Evolutionary conservation across 2,329 filamentous ascomycete genomes (phyloP), one percentile per base, ranked within the genome.

Genomic region (Mycosphaerella sp.): DNA sequence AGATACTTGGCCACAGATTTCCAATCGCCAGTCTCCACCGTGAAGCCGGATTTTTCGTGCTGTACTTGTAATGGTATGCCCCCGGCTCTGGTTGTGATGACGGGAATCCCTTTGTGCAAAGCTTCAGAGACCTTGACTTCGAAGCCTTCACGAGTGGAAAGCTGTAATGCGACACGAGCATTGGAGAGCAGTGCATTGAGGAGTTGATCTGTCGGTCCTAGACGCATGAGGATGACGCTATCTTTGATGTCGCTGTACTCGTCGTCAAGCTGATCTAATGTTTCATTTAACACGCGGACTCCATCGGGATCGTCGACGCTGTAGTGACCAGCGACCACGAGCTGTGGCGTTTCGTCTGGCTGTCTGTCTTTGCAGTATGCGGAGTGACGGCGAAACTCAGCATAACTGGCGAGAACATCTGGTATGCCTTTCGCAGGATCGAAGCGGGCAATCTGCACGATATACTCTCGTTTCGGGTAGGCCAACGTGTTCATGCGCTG

Each of bases 71-170:
- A 74, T 1, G 87, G 86, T 47, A 93, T 90, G 9, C 87, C 87
- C n/a, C 87, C 87, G 1, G 84, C 82, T 16, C 76, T 75, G 1
- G 85, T 87, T 2, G 84, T 86, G 56, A 93, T 88, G 61, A 89
- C 79, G 1, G 87, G 87, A 2, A 85, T 80, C 12, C 87, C 87
- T 40, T 89, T 87, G 64, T 90, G 87, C 17, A 91, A 75, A 1
- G 86, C 87, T 69, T 93, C 88, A 0, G 85, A 89, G 4, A 93
- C 86, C 69, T 93, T 93, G 61, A 93, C 84, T 68, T 93, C 87
- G 61, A 93, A 93, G 0, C 87, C 87, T 65, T 93, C 87, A 32
- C 86, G 80, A 0, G 84, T 89, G 2, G 86, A 90, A 5, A 93
- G 79, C 68, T 93, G 87, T 6, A 93, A 77, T 0, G 84, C 84